A percentile compares a stretch with the other conserved stretches of the same genome.
Conservation (phyloP, 2,329 filamentous ascomycete species). For the Fusarium equiseti region DNA sequence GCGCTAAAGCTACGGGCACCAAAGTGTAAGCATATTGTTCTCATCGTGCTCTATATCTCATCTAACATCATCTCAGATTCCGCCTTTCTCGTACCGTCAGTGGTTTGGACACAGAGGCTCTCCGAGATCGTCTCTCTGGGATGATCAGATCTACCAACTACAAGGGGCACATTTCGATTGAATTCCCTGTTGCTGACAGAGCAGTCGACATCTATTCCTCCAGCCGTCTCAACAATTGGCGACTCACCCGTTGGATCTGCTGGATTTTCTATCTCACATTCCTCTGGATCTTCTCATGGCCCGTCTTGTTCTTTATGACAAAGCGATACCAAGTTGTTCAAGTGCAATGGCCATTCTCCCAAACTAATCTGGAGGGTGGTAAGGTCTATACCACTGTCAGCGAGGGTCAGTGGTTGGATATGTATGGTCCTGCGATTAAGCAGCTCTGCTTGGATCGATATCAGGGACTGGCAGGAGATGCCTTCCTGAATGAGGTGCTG, state of each 20-base stretch:
- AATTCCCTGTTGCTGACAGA: slow-evolving; percentile 38
- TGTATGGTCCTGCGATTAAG: slow-evolving; percentile 32
- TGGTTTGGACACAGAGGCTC: slow-evolving; percentile 10
- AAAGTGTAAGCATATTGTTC: slow-evolving; percentile 28
- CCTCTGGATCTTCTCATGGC: slow-evolving; percentile 44
- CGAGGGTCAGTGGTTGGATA: slow-evolving; percentile 31
- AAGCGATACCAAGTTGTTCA: slow-evolving; percentile 37
- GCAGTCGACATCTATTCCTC: slow-evolving; percentile 43
- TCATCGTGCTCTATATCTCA: fast-evolving
- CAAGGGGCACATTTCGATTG: slow-evolving; percentile 26
- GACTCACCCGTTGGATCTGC: slow-evolving; percentile 36
- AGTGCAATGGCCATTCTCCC: slow-evolving; percentile 36
- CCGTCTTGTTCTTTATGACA: slow-evolving; percentile 33
- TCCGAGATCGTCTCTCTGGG: slow-evolving; percentile 1
- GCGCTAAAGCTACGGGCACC: slow-evolving; percentile 24
- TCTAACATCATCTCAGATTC: slow-evolving; percentile 30
- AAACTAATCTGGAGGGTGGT: neutral
- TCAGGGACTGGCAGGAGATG: slow-evolving; percentile 35
- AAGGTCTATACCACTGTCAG: slow-evolving; percentile 24
- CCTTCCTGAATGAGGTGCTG: slow-evolving; percentile 33
- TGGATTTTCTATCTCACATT: slow-evolving; percentile 43
- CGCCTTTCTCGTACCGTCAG: slow-evolving; percentile 33
- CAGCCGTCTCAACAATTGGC: slow-evolving; percentile 32
- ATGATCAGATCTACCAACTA: slow-evolving; percentile 39
- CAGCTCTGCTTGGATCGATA: slow-evolving; percentile 40